A percentile compares a stretch with the other conserved stretches of the same genome.
Conservation (phyloP, 768 basidiomycete species). For the Tricholoma bakamatsutake region DNA sequence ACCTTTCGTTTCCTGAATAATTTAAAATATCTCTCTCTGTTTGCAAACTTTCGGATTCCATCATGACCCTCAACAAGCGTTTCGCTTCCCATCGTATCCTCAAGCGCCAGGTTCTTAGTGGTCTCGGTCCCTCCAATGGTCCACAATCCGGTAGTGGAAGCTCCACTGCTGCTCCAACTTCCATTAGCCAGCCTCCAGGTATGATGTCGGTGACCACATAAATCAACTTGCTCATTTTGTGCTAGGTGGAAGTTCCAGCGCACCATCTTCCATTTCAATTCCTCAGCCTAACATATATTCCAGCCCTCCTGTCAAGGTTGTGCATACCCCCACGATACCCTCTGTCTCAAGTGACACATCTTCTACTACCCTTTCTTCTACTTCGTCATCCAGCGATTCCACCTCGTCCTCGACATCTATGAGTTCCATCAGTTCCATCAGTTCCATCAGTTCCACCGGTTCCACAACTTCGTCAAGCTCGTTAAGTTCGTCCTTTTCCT, state of each 20-base stretch:
- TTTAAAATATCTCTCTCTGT: background rate
- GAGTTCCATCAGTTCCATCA: too few relatives aligned
- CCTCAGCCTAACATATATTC: background rate
- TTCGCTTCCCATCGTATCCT: slow-evolving; percentile 21
- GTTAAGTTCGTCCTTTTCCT: slow-evolving; percentile 7
- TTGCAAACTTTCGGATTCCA: background rate
- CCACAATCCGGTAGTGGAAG: background rate
- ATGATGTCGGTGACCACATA: background rate
- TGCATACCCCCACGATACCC: slow-evolving; percentile 8
- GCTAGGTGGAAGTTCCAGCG: background rate
- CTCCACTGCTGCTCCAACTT: background rate
- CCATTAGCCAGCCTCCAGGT: background rate
- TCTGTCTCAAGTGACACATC: slow-evolving; percentile 2
- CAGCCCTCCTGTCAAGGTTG: background rate
- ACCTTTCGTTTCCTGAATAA: background rate
- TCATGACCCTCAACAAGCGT: slow-evolving; percentile 27
- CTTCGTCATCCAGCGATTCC: slow-evolving; percentile 4
- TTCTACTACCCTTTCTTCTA: background rate
- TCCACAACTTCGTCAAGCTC: slow-evolving; percentile 6
- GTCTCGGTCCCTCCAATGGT: background rate
- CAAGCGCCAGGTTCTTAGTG: slow-evolving; percentile 13
- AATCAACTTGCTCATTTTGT: background rate
- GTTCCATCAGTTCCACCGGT: background rate
- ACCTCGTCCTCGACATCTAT: background rate
- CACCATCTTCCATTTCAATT: background rate